Evolutionary conservation across 148 eudicot species (phyloP).

Genomic region (Limonium bicolor): DNA sequence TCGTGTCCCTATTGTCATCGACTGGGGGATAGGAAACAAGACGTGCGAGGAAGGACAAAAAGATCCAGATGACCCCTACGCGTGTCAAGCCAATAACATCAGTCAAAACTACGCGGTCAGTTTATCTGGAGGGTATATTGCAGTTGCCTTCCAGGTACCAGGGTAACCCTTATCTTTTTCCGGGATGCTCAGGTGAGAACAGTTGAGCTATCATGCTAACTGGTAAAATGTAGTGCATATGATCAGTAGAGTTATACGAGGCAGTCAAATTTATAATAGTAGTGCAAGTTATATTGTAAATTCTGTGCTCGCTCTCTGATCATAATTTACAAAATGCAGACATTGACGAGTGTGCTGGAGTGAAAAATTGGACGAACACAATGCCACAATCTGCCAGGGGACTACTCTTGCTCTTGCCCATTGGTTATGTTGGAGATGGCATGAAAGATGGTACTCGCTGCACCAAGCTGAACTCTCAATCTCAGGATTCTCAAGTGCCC

Average conservation of each 20-base stretch:
- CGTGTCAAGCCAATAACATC: conserved; percentile 18
- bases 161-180: conserved; percentile 33
- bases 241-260: no score
- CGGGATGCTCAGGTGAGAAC: conserved; percentile 25
- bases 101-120: conserved; percentile 15
- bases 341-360: conserved; percentile 19
- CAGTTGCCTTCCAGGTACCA: conserved; percentile 22
- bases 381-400: neutral
- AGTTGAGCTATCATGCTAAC: neutral
- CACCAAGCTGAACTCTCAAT: no score
- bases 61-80: conserved; percentile 10
- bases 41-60: conserved; percentile 13
- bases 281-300: no score
- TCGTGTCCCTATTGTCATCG: conserved; percentile 6
- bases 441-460: neutral
- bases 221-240: neutral
- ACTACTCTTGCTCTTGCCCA: neutral
- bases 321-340: no score
- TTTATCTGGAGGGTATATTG: conserved; percentile 28
- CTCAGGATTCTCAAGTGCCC: no score
- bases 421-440: neutral
- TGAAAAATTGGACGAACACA: no score
- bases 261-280: no score
- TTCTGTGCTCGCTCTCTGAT: no score
- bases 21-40: conserved; percentile 9